Evolutionary conservation across 108 stramenopile genomes (phyloP).

Genomic region (Cylindrotheca fusiformis): DNA sequence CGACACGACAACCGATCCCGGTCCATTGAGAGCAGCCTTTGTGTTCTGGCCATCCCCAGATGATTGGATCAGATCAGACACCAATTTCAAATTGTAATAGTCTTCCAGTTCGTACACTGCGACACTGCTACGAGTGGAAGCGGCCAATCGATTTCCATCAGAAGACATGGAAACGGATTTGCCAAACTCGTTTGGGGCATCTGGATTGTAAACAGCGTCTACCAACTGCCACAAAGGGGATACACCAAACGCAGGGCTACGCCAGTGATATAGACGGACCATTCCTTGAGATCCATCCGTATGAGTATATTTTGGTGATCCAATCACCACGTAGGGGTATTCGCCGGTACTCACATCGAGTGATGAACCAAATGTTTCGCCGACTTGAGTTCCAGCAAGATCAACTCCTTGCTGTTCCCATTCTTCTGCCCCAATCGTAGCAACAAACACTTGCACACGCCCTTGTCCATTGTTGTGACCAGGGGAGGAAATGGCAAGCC

Average conservation of each 20-base stretch:
- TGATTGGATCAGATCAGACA: background rate
- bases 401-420: slow-evolving; percentile 24
- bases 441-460: slow-evolving; percentile 18
- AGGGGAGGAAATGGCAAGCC: slow-evolving; percentile 14
- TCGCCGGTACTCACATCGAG: slow-evolving; percentile 19
- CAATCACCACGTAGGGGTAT: slow-evolving; percentile 19
- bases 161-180: slow-evolving; percentile 10
- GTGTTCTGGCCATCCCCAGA: background rate
- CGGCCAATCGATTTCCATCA: slow-evolving; percentile 13
- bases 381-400: slow-evolving; percentile 12
- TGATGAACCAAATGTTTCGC: slow-evolving; percentile 17
- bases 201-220: slow-evolving; percentile 5
- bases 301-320: slow-evolving; percentile 11
- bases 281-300: slow-evolving; percentile 2
- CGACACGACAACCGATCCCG: slow-evolving; percentile 3
- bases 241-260: slow-evolving; percentile 12
- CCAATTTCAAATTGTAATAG: slow-evolving; percentile 2
- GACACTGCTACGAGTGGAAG: slow-evolving; percentile 9
- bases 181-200: slow-evolving; percentile 10
- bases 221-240: slow-evolving; percentile 16
- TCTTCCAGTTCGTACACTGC: slow-evolving; percentile 17
- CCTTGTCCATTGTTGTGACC: background rate
- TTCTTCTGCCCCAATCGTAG: too few species aligned
- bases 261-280: slow-evolving; percentile 26
- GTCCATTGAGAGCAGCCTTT: background rate